phyloP scores from a whole-genome alignment of 345 rosid genomes.

The Eutrema heterophyllum region DNA sequence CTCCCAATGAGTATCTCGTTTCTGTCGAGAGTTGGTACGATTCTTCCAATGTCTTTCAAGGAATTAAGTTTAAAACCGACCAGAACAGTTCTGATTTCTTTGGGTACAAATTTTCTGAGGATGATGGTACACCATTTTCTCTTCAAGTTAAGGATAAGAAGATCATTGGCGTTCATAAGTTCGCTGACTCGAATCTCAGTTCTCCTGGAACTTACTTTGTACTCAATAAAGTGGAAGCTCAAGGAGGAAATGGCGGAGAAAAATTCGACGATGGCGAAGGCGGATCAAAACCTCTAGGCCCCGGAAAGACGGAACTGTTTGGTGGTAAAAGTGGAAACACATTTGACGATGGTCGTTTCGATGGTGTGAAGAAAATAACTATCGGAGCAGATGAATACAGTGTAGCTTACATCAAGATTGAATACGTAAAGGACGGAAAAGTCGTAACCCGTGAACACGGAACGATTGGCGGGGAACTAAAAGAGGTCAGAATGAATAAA shows the following conservation, averaged over 20 bases:
- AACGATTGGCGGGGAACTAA: neutral
- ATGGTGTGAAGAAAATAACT: neutral
- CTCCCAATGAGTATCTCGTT: constrained; percentile 10
- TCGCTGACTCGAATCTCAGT: neutral
- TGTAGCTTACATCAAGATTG: neutral
- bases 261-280: constrained; percentile 18
- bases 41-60: constrained; percentile 1
- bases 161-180: constrained; percentile 16
- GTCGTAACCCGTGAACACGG: neutral
- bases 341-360: neutral
- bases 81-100: constrained; percentile 1
- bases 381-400: neutral
- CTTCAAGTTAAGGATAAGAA: constrained; percentile 13
- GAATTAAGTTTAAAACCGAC: constrained; percentile 17
- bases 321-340: neutral
- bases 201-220: constrained; percentile 27
- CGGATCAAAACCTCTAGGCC: no score
- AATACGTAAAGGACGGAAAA: neutral
- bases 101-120: neutral
- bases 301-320: neutral
- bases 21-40: constrained; percentile 8
- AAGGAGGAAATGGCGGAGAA: constrained; percentile 16
- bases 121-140: constrained; percentile 14
- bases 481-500: neutral
- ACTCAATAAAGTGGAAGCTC: neutral